Conservation (phyloP, 306 rosid genomes). For the Cucurbita moschata region DNA sequence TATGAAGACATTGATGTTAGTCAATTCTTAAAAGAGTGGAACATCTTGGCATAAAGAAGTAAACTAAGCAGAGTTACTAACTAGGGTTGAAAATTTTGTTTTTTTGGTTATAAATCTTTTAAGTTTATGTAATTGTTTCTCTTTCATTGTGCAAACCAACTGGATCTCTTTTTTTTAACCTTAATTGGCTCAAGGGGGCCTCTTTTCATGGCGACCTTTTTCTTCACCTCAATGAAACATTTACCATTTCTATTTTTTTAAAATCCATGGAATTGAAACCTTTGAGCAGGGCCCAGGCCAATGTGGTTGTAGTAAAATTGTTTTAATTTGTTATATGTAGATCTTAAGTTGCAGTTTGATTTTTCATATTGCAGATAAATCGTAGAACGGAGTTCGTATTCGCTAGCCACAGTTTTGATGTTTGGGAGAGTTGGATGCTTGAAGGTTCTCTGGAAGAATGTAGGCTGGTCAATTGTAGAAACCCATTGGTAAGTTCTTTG, state of each 20-base stretch:
- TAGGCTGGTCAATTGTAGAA: constrained; percentile 79
- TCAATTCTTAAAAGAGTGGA: not conserved
- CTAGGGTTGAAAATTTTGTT: not conserved
- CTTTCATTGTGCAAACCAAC: not conserved
- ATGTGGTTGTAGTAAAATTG: not conserved
- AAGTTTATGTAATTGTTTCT: not conserved
- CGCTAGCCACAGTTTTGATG: constrained; percentile 98
- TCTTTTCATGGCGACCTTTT: not conserved
- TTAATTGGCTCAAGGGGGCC: not conserved
- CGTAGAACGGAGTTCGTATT: constrained; percentile 88
- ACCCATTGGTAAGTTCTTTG: constrained; percentile 46
- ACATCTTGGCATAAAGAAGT: not conserved
- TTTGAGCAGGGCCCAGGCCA: not conserved
- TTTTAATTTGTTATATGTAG: not conserved
- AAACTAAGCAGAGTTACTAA: not conserved
- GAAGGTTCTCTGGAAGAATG: constrained; percentile 85
- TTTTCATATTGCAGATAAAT: constrained; percentile 50
- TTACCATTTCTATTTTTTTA: not conserved
- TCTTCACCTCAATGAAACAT: not conserved
- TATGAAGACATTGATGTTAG: not conserved
- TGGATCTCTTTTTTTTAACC: not conserved
- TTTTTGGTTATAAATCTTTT: not conserved
- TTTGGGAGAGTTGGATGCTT: constrained; percentile 88
- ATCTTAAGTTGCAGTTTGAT: not conserved
- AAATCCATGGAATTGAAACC: not conserved